Evolutionary conservation across 768 basidiomycete species (phyloP), one percentile per base, ranked within the genome.

Genomic region (Aureoboletus auriporus): DNA sequence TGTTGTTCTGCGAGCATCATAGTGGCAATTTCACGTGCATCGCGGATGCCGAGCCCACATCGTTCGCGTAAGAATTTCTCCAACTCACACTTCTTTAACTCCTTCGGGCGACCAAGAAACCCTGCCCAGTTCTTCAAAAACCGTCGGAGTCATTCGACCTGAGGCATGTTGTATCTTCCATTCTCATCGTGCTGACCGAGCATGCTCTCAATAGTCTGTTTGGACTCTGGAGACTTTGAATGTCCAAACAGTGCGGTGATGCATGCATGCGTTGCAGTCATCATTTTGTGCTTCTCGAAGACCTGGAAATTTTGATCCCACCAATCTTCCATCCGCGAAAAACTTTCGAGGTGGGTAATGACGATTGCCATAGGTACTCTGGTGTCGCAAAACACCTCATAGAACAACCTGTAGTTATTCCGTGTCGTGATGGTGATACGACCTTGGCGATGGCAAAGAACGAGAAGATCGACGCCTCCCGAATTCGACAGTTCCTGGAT

Each of bases 351-450:
- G 17, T 39, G n/a, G 6, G 48, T 49, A 29, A 44, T 10, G 42
- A 39, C 42, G 16, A 49, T 42, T 17, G 42, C 37, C 20, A 49
- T 39, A 10, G 48, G 48, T 3, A 49, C 48, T 20, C 34, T 20
- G 6, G 23, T 13, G 13, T 35, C n/a, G 37, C 42, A 44, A 8
- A 44, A 14, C n/a, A 44, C 48, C 30, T 49, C 48, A 16, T 34
- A 33, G 31, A 44, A 49, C 11, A 49, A 28, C 37, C 42, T 39
- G 16, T 49, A 44, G 38, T 49, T 49, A 9, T 36, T 49, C 30
- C 33, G 42, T 12, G 33, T 39, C 8, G 42, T 28, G 8, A 11
- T 17, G 5, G 42, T 44, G 38, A 39, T 28, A 13, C 31, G 37
- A 20, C 20, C 38, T 33, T 34, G 31, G 9, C 44, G 44, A 45